A percentile compares a stretch with the other conserved stretches of the same genome.
Conservation (phyloP, 768 basidiomycete genomes). For the Boletus subparvulus region DNA sequence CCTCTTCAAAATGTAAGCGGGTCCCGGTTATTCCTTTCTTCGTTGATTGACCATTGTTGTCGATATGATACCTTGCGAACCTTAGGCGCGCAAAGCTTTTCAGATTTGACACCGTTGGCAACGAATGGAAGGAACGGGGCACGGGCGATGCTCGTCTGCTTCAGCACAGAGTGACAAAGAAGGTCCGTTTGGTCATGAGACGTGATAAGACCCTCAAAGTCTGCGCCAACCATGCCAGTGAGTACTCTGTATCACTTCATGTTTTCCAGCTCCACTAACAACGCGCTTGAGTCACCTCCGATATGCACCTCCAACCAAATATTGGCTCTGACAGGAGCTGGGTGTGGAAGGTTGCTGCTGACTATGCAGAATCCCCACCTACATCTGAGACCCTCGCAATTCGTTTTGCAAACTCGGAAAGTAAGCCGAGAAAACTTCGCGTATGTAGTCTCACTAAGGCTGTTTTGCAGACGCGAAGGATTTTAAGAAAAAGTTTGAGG, state of each 20-base stretch:
- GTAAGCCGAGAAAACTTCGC: constrained; percentile 49
- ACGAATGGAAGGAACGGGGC: constrained; percentile 98
- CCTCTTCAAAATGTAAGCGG: constrained; percentile 90
- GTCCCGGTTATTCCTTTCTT: not conserved
- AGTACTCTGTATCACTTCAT: constrained; percentile 25
- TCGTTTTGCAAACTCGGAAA: constrained; percentile 95
- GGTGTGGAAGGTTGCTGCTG: constrained; percentile 98
- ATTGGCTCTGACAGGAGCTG: constrained; percentile 98
- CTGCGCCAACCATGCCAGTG: constrained; percentile 96
- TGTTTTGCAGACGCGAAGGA: constrained; percentile 65
- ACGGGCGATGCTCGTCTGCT: constrained; percentile 95
- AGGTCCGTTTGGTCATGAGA: constrained; percentile 96
- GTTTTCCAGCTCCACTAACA: constrained; percentile 3
- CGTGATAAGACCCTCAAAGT: constrained; percentile 99
- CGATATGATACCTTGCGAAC: constrained; percentile 22
- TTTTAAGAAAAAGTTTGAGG: constrained; percentile 90
- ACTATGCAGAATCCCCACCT: constrained; percentile 88
- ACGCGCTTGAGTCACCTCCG: constrained; percentile 61
- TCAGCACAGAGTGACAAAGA: constrained; percentile 84
- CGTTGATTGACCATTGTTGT: constrained; percentile 1
- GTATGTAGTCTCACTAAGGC: constrained; percentile 5
- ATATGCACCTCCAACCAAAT: constrained; percentile 96
- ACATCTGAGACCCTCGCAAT: constrained; percentile 96
- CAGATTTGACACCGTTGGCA: constrained; percentile 74
- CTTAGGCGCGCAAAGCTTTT: constrained; percentile 96